Conservation (phyloP, 305 asterid genomes). For the Solanum hybrid region DNA sequence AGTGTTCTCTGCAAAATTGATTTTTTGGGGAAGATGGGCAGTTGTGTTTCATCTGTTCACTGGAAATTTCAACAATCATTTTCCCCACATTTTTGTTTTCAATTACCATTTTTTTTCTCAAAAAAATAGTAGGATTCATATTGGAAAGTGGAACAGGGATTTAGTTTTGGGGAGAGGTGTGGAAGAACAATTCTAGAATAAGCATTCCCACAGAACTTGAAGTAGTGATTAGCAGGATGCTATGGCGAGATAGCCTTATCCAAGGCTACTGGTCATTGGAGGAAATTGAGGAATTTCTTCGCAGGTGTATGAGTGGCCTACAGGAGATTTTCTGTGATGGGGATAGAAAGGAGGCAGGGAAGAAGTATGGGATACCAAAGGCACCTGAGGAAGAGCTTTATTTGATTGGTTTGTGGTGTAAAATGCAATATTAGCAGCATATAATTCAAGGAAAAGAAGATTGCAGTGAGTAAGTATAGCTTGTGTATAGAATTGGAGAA, state of each 20-base stretch:
- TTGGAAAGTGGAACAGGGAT: neutral
- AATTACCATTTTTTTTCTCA: neutral
- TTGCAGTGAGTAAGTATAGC: neutral
- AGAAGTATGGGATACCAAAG: neutral
- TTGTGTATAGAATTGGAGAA: neutral
- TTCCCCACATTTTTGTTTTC: conserved; percentile 11
- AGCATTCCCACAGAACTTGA: neutral
- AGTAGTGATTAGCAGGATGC: neutral
- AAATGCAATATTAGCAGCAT: neutral
- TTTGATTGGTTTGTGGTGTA: neutral
- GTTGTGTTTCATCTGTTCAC: conserved; percentile 18
- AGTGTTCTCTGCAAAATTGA: conserved; percentile 23
- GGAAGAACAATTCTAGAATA: neutral
- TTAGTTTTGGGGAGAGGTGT: neutral
- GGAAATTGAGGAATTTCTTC: neutral
- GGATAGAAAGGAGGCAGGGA: neutral
- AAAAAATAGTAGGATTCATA: neutral
- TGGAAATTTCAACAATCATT: conserved; percentile 29
- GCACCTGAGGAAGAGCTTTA: neutral
- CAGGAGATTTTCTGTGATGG: neutral
- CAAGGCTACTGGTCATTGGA: neutral
- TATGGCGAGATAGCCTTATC: neutral
- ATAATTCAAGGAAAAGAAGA: neutral
- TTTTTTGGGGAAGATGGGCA: conserved; percentile 26
- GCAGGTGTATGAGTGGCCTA: neutral